These are phyloP conservation scores for Ustilago sp. DNA, from an alignment of 1,284 basidiomycete genomes.

Conservation along the genomic window DNA sequence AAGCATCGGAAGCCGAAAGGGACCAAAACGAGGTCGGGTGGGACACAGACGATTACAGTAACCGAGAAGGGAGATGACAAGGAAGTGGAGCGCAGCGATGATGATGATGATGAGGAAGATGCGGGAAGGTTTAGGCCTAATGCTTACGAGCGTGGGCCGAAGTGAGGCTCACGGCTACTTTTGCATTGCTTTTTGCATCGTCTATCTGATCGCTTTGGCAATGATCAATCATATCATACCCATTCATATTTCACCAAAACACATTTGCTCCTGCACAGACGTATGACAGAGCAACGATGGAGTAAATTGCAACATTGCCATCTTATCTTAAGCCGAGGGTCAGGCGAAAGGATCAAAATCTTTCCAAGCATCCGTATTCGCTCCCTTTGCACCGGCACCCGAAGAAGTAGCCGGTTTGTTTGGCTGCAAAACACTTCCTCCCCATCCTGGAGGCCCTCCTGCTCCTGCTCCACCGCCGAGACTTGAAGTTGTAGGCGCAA, in stretches of 20 bases:
- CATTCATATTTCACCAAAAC: not conserved
- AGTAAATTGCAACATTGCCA: not conserved
- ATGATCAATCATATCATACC: not conserved
- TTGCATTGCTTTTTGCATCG: not conserved
- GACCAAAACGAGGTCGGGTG: constrained; percentile 3
- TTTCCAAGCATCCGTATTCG: constrained; percentile 47
- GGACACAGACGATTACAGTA: constrained; percentile 26
- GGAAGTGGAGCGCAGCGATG: not conserved
- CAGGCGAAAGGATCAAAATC: constrained; percentile 59
- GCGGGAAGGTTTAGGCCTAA: constrained; percentile 22
- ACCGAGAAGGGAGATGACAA: not conserved
- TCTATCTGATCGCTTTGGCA: not conserved
- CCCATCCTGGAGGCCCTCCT: constrained; percentile 36
- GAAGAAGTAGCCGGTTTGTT: constrained; percentile 11
- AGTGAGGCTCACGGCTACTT: constrained; percentile 4
- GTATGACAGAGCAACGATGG: not conserved
- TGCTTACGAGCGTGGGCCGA: constrained; percentile 38
- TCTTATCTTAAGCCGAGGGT: not conserved
- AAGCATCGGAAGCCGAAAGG: constrained; percentile 3
- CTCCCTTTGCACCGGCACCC: not conserved
- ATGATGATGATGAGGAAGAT: constrained; percentile 13
- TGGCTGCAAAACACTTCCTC: constrained; percentile 48
- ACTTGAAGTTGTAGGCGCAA: not conserved
- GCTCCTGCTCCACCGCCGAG: constrained; percentile 8
- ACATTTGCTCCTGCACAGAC: no score